A percentile compares a stretch with the other conserved stretches of the same genome.
Conservation (phyloP, 805 yeast genomes). For the Wickerhamiella brachini region DNA sequence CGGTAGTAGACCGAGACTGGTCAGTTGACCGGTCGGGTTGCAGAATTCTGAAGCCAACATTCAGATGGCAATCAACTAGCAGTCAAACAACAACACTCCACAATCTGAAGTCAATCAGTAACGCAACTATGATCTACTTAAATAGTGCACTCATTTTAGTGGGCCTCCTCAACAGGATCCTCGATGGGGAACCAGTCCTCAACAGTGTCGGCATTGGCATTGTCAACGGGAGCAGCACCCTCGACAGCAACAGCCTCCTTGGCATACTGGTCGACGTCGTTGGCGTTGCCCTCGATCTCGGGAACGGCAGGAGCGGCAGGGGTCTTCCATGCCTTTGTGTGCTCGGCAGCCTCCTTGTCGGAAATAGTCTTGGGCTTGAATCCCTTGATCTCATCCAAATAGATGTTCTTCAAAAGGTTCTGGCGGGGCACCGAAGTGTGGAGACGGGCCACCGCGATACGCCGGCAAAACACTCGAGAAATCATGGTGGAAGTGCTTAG, state of each 20-base stretch:
- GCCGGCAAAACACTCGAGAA: conserved; percentile 5
- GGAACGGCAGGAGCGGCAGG: conserved; percentile 75
- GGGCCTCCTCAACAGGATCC: conserved; percentile 25
- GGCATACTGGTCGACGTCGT: conserved; percentile 36
- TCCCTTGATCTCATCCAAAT: conserved; percentile 72
- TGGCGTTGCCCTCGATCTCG: conserved; percentile 59
- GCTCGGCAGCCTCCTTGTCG: conserved; percentile 60
- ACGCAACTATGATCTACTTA: background rate
- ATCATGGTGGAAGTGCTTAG: conserved; percentile 1
- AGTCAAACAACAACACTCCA: too few species aligned
- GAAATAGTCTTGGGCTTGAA: conserved; percentile 74
- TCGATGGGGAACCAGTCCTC: conserved; percentile 34
- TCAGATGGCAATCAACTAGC: too few species aligned
- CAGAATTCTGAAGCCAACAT: too few species aligned
- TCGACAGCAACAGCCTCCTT: conserved; percentile 31
- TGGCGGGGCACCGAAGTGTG: conserved; percentile 20
- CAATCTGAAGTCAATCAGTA: too few species aligned
- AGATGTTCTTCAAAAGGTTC: conserved; percentile 70
- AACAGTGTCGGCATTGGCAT: conserved; percentile 12
- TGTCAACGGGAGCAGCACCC: conserved; percentile 15
- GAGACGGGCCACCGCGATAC: conserved; percentile 12
- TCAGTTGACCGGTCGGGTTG: too few species aligned
- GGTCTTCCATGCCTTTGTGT: conserved; percentile 69
- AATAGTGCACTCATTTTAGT: conserved; percentile 14
- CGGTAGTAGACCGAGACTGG: too few species aligned